Conservation (phyloP, 768 basidiomycete genomes). For the Rickenella mellea region DNA sequence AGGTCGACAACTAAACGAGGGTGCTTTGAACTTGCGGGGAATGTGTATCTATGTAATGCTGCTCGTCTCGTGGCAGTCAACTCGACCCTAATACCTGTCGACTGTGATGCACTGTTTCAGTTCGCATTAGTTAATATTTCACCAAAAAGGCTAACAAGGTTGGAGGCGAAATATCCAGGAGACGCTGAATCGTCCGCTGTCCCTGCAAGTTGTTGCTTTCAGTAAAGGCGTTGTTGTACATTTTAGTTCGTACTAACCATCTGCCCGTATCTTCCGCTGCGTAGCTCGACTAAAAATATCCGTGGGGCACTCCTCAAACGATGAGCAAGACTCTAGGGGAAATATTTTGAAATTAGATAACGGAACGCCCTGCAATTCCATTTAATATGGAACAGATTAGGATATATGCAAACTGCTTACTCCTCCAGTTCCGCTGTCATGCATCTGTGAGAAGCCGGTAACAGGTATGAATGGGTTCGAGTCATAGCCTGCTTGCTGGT, state of each 20-base stretch:
- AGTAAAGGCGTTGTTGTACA: neutral
- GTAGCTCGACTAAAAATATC: conserved; percentile 36
- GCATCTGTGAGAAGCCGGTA: conserved; percentile 55
- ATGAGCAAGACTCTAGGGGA: conserved; percentile 38
- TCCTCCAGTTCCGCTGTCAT: conserved; percentile 55
- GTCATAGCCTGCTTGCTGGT: conserved; percentile 30
- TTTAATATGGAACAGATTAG: neutral
- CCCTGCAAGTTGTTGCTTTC: conserved; percentile 21
- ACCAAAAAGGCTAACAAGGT: conserved; percentile 27
- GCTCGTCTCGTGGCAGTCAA: conserved; percentile 50
- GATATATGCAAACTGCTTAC: conserved; percentile 21
- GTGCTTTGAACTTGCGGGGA: conserved; percentile 31
- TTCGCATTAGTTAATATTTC: neutral
- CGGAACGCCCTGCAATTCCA: conserved; percentile 31
- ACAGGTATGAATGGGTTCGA: conserved; percentile 23
- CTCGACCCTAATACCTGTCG: conserved; percentile 47
- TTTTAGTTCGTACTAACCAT: conserved; percentile 28
- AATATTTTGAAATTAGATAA: conserved; percentile 57
- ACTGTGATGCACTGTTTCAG: conserved; percentile 19
- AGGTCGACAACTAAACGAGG: conserved; percentile 53
- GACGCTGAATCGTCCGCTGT: conserved; percentile 51
- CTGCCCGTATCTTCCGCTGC: conserved; percentile 33
- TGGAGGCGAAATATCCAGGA: conserved; percentile 59
- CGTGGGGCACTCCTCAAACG: conserved; percentile 44
- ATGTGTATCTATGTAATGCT: conserved; percentile 51